Conservation (phyloP, 2,329 filamentous ascomycete species). For the Aspergillus calidoustus region DNA sequence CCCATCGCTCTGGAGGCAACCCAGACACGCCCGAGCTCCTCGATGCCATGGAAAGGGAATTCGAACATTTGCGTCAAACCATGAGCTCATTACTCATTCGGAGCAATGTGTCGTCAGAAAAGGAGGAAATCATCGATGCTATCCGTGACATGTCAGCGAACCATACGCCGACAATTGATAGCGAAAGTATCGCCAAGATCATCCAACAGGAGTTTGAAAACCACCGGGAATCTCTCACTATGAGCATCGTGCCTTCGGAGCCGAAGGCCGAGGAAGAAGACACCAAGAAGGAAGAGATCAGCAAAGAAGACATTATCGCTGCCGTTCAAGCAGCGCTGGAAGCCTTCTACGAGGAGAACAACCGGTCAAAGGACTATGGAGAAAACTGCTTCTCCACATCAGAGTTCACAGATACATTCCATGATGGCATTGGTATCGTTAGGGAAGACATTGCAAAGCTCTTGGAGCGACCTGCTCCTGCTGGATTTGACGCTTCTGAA, state of each 20-base stretch:
- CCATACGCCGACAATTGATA: constrained; percentile 32
- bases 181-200: constrained; percentile 42
- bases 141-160: constrained; percentile 55
- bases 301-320: constrained; percentile 68
- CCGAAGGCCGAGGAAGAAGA: constrained; percentile 30
- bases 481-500: constrained; percentile 84
- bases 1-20: constrained; percentile 35
- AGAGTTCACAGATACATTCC: constrained; percentile 65
- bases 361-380: constrained; percentile 58
- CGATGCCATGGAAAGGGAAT: constrained; percentile 77
- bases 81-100: constrained; percentile 73
- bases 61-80: constrained; percentile 78
- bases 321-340: constrained; percentile 50
- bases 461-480: constrained; percentile 74
- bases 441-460: constrained; percentile 76
- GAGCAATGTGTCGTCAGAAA: constrained; percentile 59
- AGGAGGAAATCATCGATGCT: constrained; percentile 65
- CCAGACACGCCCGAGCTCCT: constrained; percentile 70
- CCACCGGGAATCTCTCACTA: constrained; percentile 56
- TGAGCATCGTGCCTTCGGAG: constrained; percentile 41
- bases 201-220: constrained; percentile 66
- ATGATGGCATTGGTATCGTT: constrained; percentile 74
- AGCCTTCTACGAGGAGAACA: constrained; percentile 55
- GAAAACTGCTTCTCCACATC: constrained; percentile 60
- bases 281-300: constrained; percentile 19